Evolutionary conservation across 148 eudicot species (phyloP), one percentile per base, ranked within the genome.

Genomic region (Mesembryanthemum crystallinum): DNA sequence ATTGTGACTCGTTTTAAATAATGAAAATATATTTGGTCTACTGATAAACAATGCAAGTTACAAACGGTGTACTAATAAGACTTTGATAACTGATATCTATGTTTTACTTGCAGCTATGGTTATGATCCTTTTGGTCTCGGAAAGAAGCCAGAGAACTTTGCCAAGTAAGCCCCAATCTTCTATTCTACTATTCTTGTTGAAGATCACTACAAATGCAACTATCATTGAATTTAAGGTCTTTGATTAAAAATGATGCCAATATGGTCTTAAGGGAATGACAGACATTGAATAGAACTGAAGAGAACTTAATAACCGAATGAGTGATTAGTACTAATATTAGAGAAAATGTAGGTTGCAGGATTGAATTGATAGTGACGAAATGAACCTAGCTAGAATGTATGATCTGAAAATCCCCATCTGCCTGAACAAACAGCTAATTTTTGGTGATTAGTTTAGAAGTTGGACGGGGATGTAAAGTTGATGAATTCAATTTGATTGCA

Each of bases 101-200:
- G 55, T 37, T 65, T 13, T 64, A 21, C 9, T 47, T 83, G 87
- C 97, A 96, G 99, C 87, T 96, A 96, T 71, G 99, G 99, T 52
- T 96, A 96, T 20, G 99, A 96, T 81, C 99, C 99, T 42, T 96
- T 96, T 83, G 99, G 99, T 55, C 93, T 96, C 58, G 68, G 99
- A 77, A 96, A 96, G 97, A 96, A 96, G 74, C 99, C 99, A 72
- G 99, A 92, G 72, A 77, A 96, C 89, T 91, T 96, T 28, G 94
- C 89, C 79, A 96, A 96, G 99, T 96, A 82, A 88, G 88, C 45
- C 8, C 47, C 1, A 9, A 5, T 27, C 12, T 60, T 8, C 14
- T 25, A 35, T 52, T 27, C 8, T 24, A 33, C 28, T 63, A 25
- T 21, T 54, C 17, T 27, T 25, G 14, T 62, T 62, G 35, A 28